A percentile compares a stretch with the other conserved stretches of the same genome.
Conservation (phyloP, 148 eudicot species). For the Rheum nobile region DNA sequence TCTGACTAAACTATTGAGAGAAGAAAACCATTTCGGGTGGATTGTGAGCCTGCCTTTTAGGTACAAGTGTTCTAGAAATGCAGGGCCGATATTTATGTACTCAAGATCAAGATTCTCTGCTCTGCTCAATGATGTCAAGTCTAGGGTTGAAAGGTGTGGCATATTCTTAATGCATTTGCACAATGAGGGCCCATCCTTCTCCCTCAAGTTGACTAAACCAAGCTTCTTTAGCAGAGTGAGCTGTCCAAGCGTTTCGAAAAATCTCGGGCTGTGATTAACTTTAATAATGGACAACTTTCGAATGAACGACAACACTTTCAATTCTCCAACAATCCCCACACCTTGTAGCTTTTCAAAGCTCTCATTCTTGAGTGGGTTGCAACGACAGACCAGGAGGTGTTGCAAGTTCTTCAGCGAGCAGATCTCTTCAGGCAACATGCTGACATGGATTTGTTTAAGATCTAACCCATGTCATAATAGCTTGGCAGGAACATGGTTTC, state of each 20-base stretch:
- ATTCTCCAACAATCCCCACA: background rate
- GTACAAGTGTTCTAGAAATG: slow-evolving; percentile 5
- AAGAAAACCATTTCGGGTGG: slow-evolving; percentile 9
- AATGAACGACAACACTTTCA: background rate
- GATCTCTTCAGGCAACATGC: slow-evolving; percentile 7
- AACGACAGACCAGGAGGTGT: slow-evolving; percentile 6
- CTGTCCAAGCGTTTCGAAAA: slow-evolving; percentile 2
- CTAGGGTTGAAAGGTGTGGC: slow-evolving; percentile 11
- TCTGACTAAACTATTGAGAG: slow-evolving; percentile 1
- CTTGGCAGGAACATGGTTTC: slow-evolving; percentile 7
- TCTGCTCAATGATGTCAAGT: background rate
- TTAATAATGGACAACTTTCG: background rate
- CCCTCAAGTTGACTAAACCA: background rate
- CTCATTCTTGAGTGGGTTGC: too few species aligned
- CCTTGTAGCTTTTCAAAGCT: background rate
- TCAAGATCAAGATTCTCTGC: slow-evolving; percentile 10
- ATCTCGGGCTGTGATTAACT: background rate
- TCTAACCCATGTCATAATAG: slow-evolving; percentile 19
- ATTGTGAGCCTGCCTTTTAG: slow-evolving; percentile 9
- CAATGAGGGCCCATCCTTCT: background rate
- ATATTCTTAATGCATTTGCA: background rate
- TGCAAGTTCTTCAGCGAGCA: background rate
- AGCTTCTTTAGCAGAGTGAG: background rate
- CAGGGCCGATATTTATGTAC: background rate
- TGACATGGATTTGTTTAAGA: slow-evolving; percentile 12